Evolutionary conservation across 163 green algal species (phyloP).

Genomic region (Scenedesmus sp.): DNA sequence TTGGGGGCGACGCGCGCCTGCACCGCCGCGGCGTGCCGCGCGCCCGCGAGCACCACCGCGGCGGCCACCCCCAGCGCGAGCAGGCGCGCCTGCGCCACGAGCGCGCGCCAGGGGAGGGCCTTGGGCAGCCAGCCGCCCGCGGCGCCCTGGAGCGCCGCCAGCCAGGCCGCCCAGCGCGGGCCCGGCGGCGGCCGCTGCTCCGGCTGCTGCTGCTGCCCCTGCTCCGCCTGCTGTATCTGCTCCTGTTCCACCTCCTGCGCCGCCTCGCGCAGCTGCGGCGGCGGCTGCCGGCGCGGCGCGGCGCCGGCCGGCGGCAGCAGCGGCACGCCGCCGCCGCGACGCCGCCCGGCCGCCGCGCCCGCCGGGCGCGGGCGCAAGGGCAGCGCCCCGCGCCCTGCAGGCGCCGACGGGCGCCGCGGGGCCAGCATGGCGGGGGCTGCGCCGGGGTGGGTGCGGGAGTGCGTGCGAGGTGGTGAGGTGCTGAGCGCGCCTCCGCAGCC

Average conservation of each 20-base stretch:
- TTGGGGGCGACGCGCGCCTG: conserved; percentile 18
- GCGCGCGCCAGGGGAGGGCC: not conserved
- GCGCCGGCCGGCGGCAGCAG: no score
- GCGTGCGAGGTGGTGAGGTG: no score
- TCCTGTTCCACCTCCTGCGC: conserved; percentile 4
- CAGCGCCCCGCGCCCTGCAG: no score
- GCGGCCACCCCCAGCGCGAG: conserved; percentile 1
- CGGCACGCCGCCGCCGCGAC: no score
- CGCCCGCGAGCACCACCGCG: conserved; percentile 1
- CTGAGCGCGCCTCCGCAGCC: no score
- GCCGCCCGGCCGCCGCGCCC: no score
- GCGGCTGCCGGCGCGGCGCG: not conserved
- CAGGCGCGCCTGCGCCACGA: conserved; percentile 25
- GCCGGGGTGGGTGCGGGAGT: no score
- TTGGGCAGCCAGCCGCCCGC: not conserved
- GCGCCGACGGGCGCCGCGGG: no score
- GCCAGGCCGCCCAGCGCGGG: not conserved
- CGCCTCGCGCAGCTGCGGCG: not conserved
- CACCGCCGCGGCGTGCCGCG: conserved; percentile 14
- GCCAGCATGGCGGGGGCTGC: no score
- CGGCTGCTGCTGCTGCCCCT: conserved; percentile 18
- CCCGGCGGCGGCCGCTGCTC: conserved; percentile 1
- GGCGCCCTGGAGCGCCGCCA: not conserved
- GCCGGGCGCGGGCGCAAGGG: no score
- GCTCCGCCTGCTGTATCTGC: conserved; percentile 7